Evolutionary conservation across 2,329 filamentous ascomycete genomes (phyloP), one percentile per base, ranked within the genome.

Genomic region (Arthroderma uncinatum): DNA sequence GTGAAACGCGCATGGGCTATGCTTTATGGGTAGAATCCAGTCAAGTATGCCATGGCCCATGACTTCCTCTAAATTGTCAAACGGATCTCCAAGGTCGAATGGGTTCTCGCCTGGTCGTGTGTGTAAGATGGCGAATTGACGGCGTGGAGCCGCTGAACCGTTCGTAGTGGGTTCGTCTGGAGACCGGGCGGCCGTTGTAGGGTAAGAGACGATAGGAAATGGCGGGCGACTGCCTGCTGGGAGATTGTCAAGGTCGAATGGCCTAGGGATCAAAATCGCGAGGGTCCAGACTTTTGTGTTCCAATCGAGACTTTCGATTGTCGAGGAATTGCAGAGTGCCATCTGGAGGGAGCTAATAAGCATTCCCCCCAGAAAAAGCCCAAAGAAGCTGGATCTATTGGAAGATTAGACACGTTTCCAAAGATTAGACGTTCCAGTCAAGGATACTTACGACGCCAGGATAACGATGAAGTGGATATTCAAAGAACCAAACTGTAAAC

Each of bases 331-430:
- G 55, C 79, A 74, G 50, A 86, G 71, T 39, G 85, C 79, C 64
- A 89, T 84, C 61, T 85, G 82, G 39, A 85, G 67, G 2, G 87
- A 87, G 50, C 84, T 91, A 39, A 79, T 66, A 1, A 84, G 79
- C 90, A 97, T 95, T 56, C 84, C 82, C 21, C 80, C 76, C 0
- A 85, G 79, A 70, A 97, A 97, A n/a, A 95, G 70, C 39, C 82
- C 82, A 65, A 96, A 95, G 58, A 95, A 77, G 10, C 75, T 79
- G 28, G 81, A 78, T 61, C 78, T 76, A 55, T 67, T 57, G 61
- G 16, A 63, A 48, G 48, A 56, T 67, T 53, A 63, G 57, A 53
- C 37, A 33, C 33, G 2, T 12, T 19, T 28, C 23, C 28, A 52
- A 23, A 2, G n/a, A 57, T 36, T 30, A 28, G 14, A 33, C 19